Percentiles rank a stretch among this genome's conserved stretches.
Evolutionary conservation across 2,329 filamentous ascomycete genomes (phyloP).

Genomic region (Fusarium sulawesiense): DNA sequence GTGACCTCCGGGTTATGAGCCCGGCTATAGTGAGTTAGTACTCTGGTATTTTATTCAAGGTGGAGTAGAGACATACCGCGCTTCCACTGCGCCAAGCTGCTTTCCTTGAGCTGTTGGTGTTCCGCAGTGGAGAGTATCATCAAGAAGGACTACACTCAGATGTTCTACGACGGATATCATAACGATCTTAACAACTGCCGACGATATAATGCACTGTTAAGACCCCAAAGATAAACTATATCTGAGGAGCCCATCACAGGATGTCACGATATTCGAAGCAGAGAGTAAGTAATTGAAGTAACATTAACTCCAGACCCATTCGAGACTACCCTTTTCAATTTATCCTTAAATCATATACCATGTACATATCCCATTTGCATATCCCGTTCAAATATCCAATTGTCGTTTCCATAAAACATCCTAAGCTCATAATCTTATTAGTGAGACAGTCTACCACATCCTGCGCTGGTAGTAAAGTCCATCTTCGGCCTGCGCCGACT

Average conservation of each 20-base stretch:
- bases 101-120: not conserved
- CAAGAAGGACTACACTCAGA: not conserved
- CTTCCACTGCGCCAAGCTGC: not conserved
- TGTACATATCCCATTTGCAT: not conserved
- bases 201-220: not conserved
- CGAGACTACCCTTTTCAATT: constrained; percentile 1
- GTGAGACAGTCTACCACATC: constrained; percentile 56
- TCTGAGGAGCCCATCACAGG: not conserved
- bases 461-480: constrained; percentile 66
- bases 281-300: not conserved
- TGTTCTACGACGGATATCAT: not conserved
- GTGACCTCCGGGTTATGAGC: not conserved
- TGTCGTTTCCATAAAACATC: constrained; percentile 27
- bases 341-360: not conserved
- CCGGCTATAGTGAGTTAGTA: not conserved
- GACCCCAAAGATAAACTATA: not conserved
- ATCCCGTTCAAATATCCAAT: not conserved
- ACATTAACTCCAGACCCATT: not conserved
- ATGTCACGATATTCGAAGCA: not conserved
- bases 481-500: constrained; percentile 58
- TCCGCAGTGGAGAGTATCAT: not conserved
- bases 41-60: not conserved
- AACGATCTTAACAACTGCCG: not conserved
- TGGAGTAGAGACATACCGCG: not conserved
- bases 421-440: not conserved